Evolutionary conservation across 768 basidiomycete genomes (phyloP).

Genomic region (Suillus hirtellus): DNA sequence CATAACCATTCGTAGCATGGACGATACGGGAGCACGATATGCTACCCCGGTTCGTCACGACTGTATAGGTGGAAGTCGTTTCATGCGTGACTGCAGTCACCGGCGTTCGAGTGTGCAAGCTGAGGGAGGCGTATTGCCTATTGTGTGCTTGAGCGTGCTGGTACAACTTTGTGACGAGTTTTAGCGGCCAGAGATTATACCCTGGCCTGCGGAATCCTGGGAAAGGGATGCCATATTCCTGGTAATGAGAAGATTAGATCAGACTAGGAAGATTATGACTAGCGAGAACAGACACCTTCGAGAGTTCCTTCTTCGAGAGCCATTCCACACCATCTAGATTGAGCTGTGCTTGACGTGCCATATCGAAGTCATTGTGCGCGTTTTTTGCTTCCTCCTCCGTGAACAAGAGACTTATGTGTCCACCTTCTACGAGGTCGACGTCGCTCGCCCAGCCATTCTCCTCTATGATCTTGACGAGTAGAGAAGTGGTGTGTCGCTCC

Average conservation of each 20-base stretch:
- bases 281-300: conserved; percentile 38
- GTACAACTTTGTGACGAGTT: conserved; percentile 72
- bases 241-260: neutral
- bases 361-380: conserved; percentile 47
- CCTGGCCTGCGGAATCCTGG: conserved; percentile 54
- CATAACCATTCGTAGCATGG: conserved; percentile 88
- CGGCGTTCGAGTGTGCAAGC: conserved; percentile 73
- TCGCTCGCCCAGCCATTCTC: conserved; percentile 41
- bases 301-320: conserved; percentile 48
- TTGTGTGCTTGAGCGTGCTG: conserved; percentile 37
- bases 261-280: neutral
- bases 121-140: conserved; percentile 39
- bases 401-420: conserved; percentile 50
- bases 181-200: conserved; percentile 77
- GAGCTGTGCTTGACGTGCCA: conserved; percentile 54
- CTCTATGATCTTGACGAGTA: conserved; percentile 51
- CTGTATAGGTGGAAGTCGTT: conserved; percentile 22
- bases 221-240: conserved; percentile 41
- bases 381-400: conserved; percentile 43
- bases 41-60: conserved; percentile 65
- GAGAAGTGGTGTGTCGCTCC: conserved; percentile 54
- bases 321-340: conserved; percentile 45
- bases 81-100: conserved; percentile 45
- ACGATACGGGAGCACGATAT: conserved; percentile 65
- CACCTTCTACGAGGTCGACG: conserved; percentile 65